Base-by-base conservation (phyloP, 176 grass and related monocot genomes). In the Juncus inflexus region DNA sequence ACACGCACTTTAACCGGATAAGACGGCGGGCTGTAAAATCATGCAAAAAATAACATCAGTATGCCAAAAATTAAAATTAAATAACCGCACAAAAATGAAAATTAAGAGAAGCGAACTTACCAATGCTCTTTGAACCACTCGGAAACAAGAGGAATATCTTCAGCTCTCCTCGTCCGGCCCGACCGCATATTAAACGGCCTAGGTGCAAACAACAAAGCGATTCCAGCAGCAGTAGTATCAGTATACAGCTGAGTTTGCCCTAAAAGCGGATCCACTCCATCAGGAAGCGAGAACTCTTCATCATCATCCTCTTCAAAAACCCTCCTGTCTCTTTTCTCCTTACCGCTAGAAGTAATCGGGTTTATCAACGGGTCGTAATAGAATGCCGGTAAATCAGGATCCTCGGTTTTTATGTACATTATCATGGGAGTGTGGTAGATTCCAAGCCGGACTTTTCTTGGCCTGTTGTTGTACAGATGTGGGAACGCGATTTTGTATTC, bases 361-460 rank as follows among this genome's bases (percentile, higher is more conserved):
- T 97, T 97, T 79, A 97, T 97, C 60, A 97, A 66, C 37, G 92
- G 92, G 79, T 97, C 92, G 65, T 91, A 97, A 47, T 97, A 97
- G 73, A 97, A 97, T 40, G 92, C 92, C 77, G 92, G 92, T 51
- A 97, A 61, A 81, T 97, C 92, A 76, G 92, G 92, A 86, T 97
- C 92, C 60, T 97, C 92, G 8, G 92, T 88, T 65, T 97, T 97
- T 74, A 97, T 97, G 63, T 89, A 97, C 92, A 97, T 97, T 83
- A 97, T 97, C 92, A 97, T 97, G 38, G 92, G 87, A 64, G 87
- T 86, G 66, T 97, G 92, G 65, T 97, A 97, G 37, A 89, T 52
- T 4, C 92, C 80, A 64, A 97, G 85, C 76, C 43, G 91, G 68
- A 97, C 92, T 91, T 89, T 97, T 78, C 92, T 97, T 47, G 92